Conservation (phyloP, 2,329 filamentous ascomycete species). For the Colletotrichum phormii region DNA sequence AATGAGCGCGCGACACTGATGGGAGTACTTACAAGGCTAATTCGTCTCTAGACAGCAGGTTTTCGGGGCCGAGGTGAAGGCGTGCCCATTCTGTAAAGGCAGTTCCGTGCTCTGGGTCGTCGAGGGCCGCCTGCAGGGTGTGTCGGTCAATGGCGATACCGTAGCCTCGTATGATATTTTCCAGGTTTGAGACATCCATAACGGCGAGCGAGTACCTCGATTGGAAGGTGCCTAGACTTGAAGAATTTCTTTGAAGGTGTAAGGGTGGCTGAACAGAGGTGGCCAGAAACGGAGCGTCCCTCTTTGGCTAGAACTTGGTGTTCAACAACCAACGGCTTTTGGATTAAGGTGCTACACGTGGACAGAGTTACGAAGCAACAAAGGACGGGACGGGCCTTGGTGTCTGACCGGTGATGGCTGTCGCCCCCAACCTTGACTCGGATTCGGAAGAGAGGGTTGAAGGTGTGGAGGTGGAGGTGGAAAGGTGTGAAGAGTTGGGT, state of each 20-base stretch:
- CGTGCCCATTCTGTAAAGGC: constrained; percentile 60
- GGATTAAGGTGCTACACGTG: constrained; percentile 9
- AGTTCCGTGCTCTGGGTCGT: constrained; percentile 48
- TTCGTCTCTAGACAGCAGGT: constrained; percentile 66
- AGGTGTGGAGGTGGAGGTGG: neutral
- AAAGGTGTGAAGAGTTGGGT: neutral
- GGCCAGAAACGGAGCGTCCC: neutral
- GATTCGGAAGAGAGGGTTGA: neutral
- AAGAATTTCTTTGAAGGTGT: neutral
- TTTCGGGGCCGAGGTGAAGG: constrained; percentile 60
- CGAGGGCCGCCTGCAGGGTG: constrained; percentile 49
- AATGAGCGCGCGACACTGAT: neutral
- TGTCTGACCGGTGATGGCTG: constrained; percentile 8
- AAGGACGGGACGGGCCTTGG: constrained; percentile 23
- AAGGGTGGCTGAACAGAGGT: neutral
- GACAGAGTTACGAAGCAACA: constrained; percentile 21
- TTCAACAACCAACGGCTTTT: neutral
- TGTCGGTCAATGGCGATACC: constrained; percentile 48
- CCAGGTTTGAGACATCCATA: constrained; percentile 29
- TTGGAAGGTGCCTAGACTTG: neutral
- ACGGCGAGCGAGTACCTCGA: neutral
- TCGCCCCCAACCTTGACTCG: neutral
- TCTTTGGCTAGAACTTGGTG: neutral
- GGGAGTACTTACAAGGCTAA: constrained; percentile 58
- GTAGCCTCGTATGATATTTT: constrained; percentile 45